These are phyloP conservation scores for Barbarea vulgaris DNA, from an alignment of 345 rosid species.

Conservation along the genomic window DNA sequence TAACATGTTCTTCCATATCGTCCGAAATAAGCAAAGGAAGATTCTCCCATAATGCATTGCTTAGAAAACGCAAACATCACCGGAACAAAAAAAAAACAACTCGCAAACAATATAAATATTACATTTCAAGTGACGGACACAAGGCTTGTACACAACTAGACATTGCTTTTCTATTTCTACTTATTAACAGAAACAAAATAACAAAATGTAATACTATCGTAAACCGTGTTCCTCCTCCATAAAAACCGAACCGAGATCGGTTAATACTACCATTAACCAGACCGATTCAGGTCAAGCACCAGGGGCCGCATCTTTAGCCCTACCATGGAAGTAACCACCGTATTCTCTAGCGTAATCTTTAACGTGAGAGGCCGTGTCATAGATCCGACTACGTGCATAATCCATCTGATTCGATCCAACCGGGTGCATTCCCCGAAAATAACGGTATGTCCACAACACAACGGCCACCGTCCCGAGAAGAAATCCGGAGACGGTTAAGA, in stretches of 20 bases:
- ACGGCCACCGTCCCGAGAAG: slow-evolving; percentile 49
- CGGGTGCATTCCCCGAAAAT: slow-evolving; percentile 69
- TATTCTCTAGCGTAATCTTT: slow-evolving; percentile 90
- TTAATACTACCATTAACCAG: background rate
- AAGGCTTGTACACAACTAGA: slow-evolving; percentile 5
- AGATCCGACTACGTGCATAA: slow-evolving; percentile 76
- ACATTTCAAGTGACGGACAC: slow-evolving; percentile 13
- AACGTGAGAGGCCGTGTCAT: slow-evolving; percentile 80
- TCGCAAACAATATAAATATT: slow-evolving; percentile 1
- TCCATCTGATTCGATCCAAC: slow-evolving; percentile 71
- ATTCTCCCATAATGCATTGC: background rate
- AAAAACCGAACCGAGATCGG: slow-evolving; percentile 1
- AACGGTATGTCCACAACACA: slow-evolving; percentile 67
- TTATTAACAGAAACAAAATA: slow-evolving; percentile 16
- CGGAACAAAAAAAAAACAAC: background rate
- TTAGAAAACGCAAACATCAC: background rate
- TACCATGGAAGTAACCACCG: slow-evolving; percentile 83
- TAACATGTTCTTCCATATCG: slow-evolving; percentile 9
- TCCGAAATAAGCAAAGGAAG: slow-evolving; percentile 2
- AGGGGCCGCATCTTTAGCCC: slow-evolving; percentile 94
- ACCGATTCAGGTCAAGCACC: slow-evolving; percentile 58
- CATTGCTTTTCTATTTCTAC: background rate
- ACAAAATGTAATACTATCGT: slow-evolving; percentile 6
- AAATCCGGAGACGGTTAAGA: slow-evolving; percentile 56
- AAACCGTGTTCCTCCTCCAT: slow-evolving; percentile 8